phyloP scores from a whole-genome alignment of 1,139 yeast species.

The Diutina sp. region DNA sequence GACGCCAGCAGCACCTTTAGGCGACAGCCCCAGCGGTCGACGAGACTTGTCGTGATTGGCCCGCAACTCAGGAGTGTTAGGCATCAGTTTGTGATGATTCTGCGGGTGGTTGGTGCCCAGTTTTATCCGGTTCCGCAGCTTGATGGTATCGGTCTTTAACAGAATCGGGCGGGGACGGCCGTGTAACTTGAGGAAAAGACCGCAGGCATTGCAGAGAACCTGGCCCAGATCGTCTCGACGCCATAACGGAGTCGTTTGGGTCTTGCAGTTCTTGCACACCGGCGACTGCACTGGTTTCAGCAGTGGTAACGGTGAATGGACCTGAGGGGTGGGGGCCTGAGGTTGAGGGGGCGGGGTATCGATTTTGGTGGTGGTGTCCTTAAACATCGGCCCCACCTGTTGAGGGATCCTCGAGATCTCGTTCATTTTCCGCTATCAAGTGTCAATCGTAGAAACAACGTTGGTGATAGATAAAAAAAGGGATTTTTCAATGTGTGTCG shows the following conservation, averaged over 20 bases:
- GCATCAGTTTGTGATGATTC: slow-evolving; percentile 9
- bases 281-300: slow-evolving; percentile 46
- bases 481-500: neutral
- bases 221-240: slow-evolving; percentile 89
- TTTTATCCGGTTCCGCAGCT: slow-evolving; percentile 74
- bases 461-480: neutral
- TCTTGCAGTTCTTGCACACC: slow-evolving; percentile 79
- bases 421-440: neutral
- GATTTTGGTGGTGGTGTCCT: neutral
- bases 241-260: slow-evolving; percentile 93
- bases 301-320: slow-evolving; percentile 18
- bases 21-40: neutral
- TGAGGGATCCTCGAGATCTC: neutral
- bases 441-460: neutral
- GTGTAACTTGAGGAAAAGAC: slow-evolving; percentile 78
- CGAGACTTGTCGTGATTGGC: slow-evolving; percentile 1
- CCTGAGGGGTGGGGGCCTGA: neutral
- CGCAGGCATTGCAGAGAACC: slow-evolving; percentile 92
- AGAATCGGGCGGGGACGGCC: slow-evolving; percentile 90
- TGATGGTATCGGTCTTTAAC: slow-evolving; percentile 82
- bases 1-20: neutral
- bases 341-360: neutral
- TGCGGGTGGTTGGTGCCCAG: slow-evolving; percentile 17
- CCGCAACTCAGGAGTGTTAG: slow-evolving; percentile 31
- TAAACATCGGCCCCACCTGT: neutral